Evolutionary conservation across 2,329 filamentous ascomycete genomes (phyloP).

Genomic region (Pyricularia grisea): DNA sequence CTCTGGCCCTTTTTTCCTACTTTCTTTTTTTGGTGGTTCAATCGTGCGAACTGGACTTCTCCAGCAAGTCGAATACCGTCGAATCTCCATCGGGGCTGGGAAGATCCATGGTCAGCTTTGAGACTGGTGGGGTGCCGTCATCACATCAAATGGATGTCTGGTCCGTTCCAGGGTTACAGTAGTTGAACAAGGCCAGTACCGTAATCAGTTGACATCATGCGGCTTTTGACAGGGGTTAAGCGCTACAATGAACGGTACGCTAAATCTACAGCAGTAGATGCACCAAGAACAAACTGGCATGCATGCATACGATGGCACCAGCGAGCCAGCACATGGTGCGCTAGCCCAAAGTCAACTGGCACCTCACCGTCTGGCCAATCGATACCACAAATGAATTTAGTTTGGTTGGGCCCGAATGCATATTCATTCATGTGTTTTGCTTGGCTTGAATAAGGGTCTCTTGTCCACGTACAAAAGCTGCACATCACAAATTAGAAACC

Average conservation of each 20-base stretch:
- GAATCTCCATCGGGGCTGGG: background rate
- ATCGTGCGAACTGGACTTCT: background rate
- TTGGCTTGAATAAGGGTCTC: background rate
- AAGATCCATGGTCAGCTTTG: background rate
- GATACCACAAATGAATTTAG: background rate
- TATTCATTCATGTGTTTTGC: background rate
- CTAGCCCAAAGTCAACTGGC: background rate
- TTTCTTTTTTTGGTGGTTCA: background rate
- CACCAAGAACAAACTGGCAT: background rate
- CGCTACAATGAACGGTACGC: background rate
- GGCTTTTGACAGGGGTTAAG: background rate
- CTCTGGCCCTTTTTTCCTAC: background rate
- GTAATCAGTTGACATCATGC: background rate
- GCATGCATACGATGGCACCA: background rate
- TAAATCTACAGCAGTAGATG: background rate
- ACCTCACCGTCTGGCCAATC: no score
- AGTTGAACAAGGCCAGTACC: background rate
- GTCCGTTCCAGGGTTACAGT: no score
- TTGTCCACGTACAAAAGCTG: background rate
- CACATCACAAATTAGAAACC: background rate
- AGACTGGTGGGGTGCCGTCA: background rate
- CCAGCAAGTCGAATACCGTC: background rate
- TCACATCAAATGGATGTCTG: background rate
- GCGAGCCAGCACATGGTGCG: background rate
- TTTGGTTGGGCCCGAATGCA: background rate